Conservation (phyloP, 208 protist species). For the Trypanosoma lewisi region DNA sequence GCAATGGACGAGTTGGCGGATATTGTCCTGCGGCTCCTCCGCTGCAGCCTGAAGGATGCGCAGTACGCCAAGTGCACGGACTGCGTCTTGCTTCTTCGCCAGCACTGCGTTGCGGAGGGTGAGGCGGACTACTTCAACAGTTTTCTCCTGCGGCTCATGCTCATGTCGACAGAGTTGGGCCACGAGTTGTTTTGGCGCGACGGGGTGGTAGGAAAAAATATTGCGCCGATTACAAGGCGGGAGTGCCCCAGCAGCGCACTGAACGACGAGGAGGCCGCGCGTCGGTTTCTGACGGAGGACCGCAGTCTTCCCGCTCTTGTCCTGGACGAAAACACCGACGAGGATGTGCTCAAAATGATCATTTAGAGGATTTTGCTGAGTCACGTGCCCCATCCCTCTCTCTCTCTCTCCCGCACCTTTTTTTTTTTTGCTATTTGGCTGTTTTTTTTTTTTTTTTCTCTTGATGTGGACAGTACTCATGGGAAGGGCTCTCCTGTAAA, state of each 20-base stretch:
- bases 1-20: conserved; percentile 67
- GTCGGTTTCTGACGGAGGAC: conserved; percentile 31
- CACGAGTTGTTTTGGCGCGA: conserved; percentile 32
- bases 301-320: conserved; percentile 11
- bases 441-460: too few relatives aligned
- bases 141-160: conserved; percentile 63
- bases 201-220: conserved; percentile 17
- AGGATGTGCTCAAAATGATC: conserved; percentile 35
- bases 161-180: conserved; percentile 32
- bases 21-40: conserved; percentile 59
- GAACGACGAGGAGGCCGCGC: conserved; percentile 28
- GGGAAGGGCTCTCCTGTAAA: not conserved
- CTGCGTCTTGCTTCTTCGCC: conserved; percentile 62
- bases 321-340: conserved; percentile 22
- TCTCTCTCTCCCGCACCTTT: not conserved
- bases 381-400: not conserved
- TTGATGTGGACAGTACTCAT: too few relatives aligned
- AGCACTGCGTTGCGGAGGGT: conserved; percentile 58
- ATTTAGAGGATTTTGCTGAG: conserved; percentile 4
- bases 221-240: conserved; percentile 39
- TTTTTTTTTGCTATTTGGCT: not conserved
- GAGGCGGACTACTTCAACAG: conserved; percentile 71
- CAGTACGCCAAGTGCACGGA: conserved; percentile 72
- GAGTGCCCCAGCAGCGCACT: conserved; percentile 40
- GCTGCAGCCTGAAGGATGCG: conserved; percentile 48